Evolutionary conservation across 2,329 filamentous ascomycete species (phyloP).

Genomic region (Westerdykella sp.): DNA sequence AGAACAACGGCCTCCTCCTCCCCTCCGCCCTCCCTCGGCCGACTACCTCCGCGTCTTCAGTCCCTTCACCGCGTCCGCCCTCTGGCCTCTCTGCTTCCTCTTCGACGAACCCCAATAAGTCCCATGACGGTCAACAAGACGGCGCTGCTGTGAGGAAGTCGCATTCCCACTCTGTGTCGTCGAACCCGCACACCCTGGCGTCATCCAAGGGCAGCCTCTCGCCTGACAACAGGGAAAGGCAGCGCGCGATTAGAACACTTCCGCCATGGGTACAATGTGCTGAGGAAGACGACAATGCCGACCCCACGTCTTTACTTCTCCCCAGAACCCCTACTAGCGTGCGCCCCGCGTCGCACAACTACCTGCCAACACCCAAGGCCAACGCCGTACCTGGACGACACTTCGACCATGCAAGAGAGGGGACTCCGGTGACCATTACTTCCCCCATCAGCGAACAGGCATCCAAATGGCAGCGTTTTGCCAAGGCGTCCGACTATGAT

Average conservation of each 20-base stretch:
- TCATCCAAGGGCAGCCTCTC: constrained; percentile 15
- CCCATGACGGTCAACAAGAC: constrained; percentile 22
- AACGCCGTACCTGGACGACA: constrained; percentile 33
- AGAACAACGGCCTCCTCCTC: constrained; percentile 17
- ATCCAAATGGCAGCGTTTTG: constrained; percentile 36
- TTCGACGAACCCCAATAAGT: constrained; percentile 8
- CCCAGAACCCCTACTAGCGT: constrained; percentile 30
- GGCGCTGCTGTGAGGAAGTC: constrained; percentile 20
- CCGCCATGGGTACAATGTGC: constrained; percentile 37
- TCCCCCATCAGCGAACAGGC: constrained; percentile 31
- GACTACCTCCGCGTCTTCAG: constrained; percentile 20
- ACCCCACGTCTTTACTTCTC: constrained; percentile 27
- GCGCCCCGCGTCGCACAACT: constrained; percentile 34
- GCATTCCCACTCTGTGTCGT: constrained; percentile 32
- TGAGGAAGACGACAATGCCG: constrained; percentile 32
- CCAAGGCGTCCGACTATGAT: constrained; percentile 26
- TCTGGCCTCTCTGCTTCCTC: constrained; percentile 28
- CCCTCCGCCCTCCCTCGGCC: constrained; percentile 30
- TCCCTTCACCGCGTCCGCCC: constrained; percentile 25
- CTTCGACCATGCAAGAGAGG: constrained; percentile 36
- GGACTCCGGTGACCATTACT: constrained; percentile 32
- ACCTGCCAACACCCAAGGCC: constrained; percentile 35
- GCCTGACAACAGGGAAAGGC: constrained; percentile 27
- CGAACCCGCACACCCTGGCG: constrained; percentile 33
- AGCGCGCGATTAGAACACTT: constrained; percentile 31